Evolutionary conservation across 441 rosid species (phyloP).

Genomic region (Adansonia madagascariensis): DNA sequence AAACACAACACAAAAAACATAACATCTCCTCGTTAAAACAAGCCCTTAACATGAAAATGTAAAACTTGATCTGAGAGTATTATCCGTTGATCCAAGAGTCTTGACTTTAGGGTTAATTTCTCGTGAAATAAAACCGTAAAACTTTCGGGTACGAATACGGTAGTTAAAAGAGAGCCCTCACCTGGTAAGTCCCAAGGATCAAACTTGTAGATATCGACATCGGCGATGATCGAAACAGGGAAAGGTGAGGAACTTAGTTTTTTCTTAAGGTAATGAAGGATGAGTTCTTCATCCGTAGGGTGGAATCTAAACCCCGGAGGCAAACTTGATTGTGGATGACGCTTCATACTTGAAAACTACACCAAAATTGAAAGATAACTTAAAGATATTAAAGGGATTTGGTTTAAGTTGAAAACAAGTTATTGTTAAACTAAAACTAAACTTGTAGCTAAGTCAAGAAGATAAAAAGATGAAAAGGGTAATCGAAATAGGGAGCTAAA

Average conservation of each 20-base stretch:
- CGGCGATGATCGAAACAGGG: conserved; percentile 61
- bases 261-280: conserved; percentile 61
- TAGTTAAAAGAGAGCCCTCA: conserved; percentile 20
- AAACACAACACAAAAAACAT: background rate
- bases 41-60: background rate
- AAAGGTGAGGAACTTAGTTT: conserved; percentile 53
- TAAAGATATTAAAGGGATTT: too few species aligned
- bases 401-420: background rate
- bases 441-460: background rate
- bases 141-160: too few species aligned
- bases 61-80: too few species aligned
- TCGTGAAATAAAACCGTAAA: too few species aligned
- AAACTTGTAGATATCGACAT: conserved; percentile 69
- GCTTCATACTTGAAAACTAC: conserved; percentile 35
- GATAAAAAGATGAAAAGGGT: background rate
- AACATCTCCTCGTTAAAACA: background rate
- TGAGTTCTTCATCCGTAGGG: conserved; percentile 76
- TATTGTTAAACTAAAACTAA: background rate
- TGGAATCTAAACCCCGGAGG: conserved; percentile 81
- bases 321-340: conserved; percentile 57
- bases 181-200: conserved; percentile 81
- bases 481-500: too few species aligned
- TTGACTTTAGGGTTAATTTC: too few species aligned
- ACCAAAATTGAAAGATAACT: too few species aligned
- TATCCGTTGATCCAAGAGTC: too few species aligned